A percentile compares a stretch with the other conserved stretches of the same genome.
Conservation (phyloP, 2,329 filamentous ascomycete genomes). For the Colletotrichum sp. region DNA sequence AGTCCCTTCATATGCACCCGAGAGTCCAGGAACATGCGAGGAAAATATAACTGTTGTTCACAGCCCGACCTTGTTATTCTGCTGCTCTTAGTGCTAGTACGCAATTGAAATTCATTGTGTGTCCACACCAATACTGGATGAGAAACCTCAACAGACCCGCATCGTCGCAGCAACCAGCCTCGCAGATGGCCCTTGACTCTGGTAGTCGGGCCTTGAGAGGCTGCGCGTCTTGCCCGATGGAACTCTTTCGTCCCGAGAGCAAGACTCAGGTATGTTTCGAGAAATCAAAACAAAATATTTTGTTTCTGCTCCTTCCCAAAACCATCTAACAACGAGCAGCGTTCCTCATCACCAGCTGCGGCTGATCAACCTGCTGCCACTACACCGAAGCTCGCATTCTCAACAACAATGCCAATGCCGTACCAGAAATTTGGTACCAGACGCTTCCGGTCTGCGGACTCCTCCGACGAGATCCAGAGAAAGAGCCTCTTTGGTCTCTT, state of each 20-base stretch:
- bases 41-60: not conserved
- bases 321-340: not conserved
- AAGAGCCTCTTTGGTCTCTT: conserved; percentile 3
- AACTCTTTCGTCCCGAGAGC: not conserved
- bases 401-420: not conserved
- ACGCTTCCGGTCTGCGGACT: not conserved
- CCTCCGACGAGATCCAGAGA: not conserved
- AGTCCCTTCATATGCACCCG: not conserved
- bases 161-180: not conserved
- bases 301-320: not conserved
- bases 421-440: not conserved
- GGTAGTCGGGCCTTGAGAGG: not conserved
- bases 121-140: not conserved
- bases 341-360: not conserved
- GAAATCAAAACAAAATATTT: not conserved
- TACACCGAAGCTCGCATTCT: not conserved
- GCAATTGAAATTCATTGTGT: not conserved
- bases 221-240: not conserved
- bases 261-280: not conserved
- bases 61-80: not conserved
- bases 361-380: not conserved
- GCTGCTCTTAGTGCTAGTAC: not conserved
- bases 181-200: not conserved
- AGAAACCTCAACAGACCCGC: not conserved
- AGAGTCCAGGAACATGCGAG: not conserved